phyloP scores from a whole-genome alignment of 305 asterid species.

The Solanum hybrid region DNA sequence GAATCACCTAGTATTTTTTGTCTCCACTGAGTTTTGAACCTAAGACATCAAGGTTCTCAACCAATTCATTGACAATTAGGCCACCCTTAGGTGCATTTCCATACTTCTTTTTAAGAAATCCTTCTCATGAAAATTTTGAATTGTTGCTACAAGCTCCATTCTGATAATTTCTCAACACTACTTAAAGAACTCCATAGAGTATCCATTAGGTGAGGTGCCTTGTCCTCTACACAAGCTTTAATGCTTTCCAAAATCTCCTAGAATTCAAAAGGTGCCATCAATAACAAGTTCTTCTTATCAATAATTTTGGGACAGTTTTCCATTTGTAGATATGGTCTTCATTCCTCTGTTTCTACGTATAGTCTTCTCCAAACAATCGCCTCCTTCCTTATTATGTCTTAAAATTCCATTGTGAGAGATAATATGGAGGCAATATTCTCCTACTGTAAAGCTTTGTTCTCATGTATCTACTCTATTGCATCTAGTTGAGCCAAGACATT shows the following conservation, averaged over 20 bases:
- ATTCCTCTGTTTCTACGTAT: neutral
- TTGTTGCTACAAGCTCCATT: neutral
- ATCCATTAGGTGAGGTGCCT: neutral
- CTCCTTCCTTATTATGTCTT: neutral
- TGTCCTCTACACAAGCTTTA: neutral
- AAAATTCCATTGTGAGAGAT: neutral
- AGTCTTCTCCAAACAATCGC: neutral
- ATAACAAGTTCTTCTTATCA: neutral
- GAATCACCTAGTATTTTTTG: neutral
- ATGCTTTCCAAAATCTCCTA: neutral
- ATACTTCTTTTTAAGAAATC: neutral
- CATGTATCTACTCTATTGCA: neutral
- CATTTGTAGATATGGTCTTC: neutral
- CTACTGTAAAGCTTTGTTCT: neutral
- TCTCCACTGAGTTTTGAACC: neutral
- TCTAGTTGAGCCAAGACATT: neutral
- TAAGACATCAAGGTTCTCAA: neutral
- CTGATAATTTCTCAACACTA: neutral
- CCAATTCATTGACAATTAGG: neutral
- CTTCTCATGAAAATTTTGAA: neutral
- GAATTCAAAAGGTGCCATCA: neutral
- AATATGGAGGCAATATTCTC: neutral
- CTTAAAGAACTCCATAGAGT: neutral
- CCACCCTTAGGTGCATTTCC: neutral
- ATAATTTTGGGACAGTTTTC: neutral